These are phyloP conservation scores for Leccinum longicurvipes DNA, from an alignment of 768 basidiomycete genomes.

Conservation along the genomic window DNA sequence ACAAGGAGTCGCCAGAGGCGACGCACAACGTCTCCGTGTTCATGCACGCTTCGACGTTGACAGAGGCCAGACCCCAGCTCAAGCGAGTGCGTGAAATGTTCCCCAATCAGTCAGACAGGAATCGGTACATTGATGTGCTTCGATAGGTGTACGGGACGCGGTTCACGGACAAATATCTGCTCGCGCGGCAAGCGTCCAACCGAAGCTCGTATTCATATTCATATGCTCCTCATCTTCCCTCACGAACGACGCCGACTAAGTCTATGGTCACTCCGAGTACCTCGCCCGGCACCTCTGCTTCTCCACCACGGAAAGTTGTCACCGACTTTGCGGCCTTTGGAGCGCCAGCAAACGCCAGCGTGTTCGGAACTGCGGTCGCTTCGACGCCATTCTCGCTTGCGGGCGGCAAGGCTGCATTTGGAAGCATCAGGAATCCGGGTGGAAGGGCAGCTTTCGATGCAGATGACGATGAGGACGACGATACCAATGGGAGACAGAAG, in stretches of 20 bases:
- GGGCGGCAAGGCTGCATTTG: slow-evolving; percentile 81
- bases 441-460: slow-evolving; percentile 41
- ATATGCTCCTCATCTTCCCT: slow-evolving; percentile 46
- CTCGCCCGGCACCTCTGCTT: slow-evolving; percentile 34
- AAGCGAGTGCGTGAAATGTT: slow-evolving; percentile 57
- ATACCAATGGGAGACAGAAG: slow-evolving; percentile 60
- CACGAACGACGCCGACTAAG: slow-evolving; percentile 42
- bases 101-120: not conserved
- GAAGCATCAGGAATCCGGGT: slow-evolving; percentile 55
- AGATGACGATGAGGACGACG: slow-evolving; percentile 77
- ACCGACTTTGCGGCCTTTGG: slow-evolving; percentile 87
- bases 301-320: slow-evolving; percentile 84
- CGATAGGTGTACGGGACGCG: slow-evolving; percentile 86
- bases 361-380: slow-evolving; percentile 81
- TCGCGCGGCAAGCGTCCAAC: slow-evolving; percentile 58
- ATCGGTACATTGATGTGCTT: slow-evolving; percentile 6
- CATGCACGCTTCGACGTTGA: slow-evolving; percentile 63
- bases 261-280: slow-evolving; percentile 25
- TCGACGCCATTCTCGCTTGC: slow-evolving; percentile 78
- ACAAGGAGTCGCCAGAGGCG: slow-evolving; percentile 86
- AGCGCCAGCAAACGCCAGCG: slow-evolving; percentile 67
- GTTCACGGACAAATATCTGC: slow-evolving; percentile 94
- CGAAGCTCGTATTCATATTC: slow-evolving; percentile 55
- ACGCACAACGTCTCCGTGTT: slow-evolving; percentile 88
- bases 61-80: slow-evolving; percentile 71